Evolutionary conservation across 768 basidiomycete genomes (phyloP), one percentile per base, ranked within the genome.

Genomic region (Paxillus rubicundulus): DNA sequence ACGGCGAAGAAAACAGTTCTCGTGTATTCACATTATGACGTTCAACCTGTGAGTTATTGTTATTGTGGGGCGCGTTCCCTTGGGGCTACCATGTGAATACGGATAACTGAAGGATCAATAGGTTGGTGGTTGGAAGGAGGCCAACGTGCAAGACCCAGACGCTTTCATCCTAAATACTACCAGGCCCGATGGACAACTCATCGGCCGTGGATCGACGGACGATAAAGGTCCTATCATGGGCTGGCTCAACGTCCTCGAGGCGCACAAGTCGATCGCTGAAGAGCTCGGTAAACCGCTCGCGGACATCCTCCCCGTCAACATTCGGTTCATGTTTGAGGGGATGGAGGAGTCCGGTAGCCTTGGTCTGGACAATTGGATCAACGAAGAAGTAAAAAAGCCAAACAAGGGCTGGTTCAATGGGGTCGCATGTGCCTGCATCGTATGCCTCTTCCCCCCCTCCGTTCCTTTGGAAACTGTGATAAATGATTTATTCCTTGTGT

Each of bases 341-440:
- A 95, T 94, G 90, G 94, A 98, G 68, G 94, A 96, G 73, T 84
- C 79, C 52, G 91, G 90, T 4, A 87, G 85, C 44, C 87, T 86
- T 55, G 91, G 91, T 0, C 79, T 96, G 5, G 92, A 95, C 60
- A 86, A 89, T 18, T 81, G 94, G 49, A 89, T 96, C 50, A 68
- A 77, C 47, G 72, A 74, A 34, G 91, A 95, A 75, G 79, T 80
- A 9, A 72, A 78, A 52, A 76, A 79, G 27, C 82, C 82, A 24
- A 65, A 70, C 56, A 72, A 77, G 47, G 80, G 82, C 14, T 94
- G 83, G 77, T 92, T 96, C 67, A 76, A 84, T 28, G 89, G 85
- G 4, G 85, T 92, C 13, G 88, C 92, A 65, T 89, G 85, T 58
- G 86, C 89, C 49, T 96, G 93, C 76, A 95, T 96, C 60, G 87